Conservation (phyloP, 2,329 filamentous ascomycete genomes). For the Didymella pomorum region DNA sequence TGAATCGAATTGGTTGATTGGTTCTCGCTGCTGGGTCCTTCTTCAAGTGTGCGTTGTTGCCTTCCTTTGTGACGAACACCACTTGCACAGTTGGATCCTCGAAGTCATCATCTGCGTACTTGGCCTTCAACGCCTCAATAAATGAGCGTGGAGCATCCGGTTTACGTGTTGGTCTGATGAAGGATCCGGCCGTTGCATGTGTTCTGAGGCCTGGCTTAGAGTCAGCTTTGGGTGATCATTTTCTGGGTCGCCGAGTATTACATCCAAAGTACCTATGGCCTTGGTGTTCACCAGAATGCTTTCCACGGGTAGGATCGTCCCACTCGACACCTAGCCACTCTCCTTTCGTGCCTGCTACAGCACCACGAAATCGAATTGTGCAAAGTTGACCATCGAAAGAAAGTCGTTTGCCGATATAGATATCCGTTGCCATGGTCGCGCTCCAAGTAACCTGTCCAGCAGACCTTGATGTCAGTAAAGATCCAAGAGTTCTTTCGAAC, state of each 20-base stretch:
- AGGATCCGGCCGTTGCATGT: conserved; percentile 78
- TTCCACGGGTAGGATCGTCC: conserved; percentile 86
- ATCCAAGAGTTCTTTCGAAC: neutral
- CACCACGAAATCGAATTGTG: conserved; percentile 84
- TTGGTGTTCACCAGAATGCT: conserved; percentile 86
- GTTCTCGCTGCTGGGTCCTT: conserved; percentile 26
- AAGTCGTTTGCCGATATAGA: conserved; percentile 74
- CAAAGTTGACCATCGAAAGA: conserved; percentile 81
- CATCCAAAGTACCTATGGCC: conserved; percentile 84
- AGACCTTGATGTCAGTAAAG: neutral
- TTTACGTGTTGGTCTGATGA: conserved; percentile 79
- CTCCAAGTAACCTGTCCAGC: neutral
- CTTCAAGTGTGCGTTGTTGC: conserved; percentile 25
- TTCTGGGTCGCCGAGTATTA: conserved; percentile 50
- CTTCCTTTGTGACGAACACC: conserved; percentile 38
- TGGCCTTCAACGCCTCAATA: conserved; percentile 78
- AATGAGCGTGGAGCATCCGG: conserved; percentile 75
- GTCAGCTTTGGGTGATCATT: conserved; percentile 11
- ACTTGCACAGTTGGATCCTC: conserved; percentile 46
- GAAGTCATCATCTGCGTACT: conserved; percentile 74
- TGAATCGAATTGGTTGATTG: conserved; percentile 70
- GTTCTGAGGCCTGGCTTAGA: conserved; percentile 65
- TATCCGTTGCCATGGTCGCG: conserved; percentile 38
- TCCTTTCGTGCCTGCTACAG: conserved; percentile 77
- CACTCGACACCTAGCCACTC: conserved; percentile 95